A percentile compares a stretch with the other conserved stretches of the same genome.
These are phyloP conservation scores for Coemansia sp. DNA, from an alignment of 192 early-diverging fungal genomes.

Conservation along the genomic window DNA sequence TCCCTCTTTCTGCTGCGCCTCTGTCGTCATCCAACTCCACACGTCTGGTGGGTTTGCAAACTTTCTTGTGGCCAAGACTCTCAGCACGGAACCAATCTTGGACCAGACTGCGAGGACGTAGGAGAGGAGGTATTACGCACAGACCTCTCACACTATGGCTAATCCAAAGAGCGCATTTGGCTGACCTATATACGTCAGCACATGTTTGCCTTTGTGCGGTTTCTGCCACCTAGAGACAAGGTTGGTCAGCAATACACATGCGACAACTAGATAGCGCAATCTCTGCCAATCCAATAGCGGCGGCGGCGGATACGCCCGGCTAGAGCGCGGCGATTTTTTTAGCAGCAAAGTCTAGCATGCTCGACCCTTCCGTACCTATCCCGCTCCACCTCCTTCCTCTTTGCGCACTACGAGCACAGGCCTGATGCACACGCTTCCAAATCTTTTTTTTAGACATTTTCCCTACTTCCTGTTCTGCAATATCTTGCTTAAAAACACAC, in stretches of 20 bases:
- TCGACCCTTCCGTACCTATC: not conserved
- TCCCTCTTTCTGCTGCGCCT: not conserved
- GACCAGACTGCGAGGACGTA: not conserved
- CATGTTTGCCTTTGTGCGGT: not conserved
- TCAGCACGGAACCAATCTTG: not conserved
- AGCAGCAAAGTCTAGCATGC: not conserved
- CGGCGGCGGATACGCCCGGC: not conserved
- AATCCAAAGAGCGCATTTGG: not conserved
- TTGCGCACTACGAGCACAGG: too few species aligned
- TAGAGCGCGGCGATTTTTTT: not conserved
- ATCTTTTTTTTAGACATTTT: too few species aligned
- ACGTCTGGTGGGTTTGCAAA: not conserved
- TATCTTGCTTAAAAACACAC: not conserved
- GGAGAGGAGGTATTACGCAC: not conserved
- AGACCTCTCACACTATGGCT: not conserved
- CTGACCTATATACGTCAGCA: not conserved
- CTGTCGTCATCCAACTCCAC: not conserved
- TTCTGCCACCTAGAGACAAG: not conserved
- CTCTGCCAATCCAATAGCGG: not conserved
- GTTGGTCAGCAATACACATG: not conserved
- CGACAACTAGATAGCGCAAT: not conserved
- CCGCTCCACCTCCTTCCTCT: not conserved
- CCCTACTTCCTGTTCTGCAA: not conserved
- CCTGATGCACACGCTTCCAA: too few species aligned
- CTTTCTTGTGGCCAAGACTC: not conserved